Conservation (phyloP, 2,329 filamentous ascomycete genomes). For the Fusarium verrucosum region DNA sequence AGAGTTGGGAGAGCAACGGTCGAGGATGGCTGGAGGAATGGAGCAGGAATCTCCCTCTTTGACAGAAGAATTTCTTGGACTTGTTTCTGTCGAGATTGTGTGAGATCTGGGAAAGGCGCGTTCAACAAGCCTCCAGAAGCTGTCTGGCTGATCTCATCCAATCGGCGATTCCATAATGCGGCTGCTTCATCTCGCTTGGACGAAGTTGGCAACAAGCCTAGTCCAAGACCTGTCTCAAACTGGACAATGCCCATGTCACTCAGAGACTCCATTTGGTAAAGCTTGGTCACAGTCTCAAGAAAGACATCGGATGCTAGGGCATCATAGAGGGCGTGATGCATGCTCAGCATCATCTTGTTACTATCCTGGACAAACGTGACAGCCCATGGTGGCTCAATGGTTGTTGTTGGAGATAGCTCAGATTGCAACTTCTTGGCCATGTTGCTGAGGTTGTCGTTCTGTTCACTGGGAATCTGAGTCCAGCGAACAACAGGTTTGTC, state of each 20-base stretch:
- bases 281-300: slow-evolving; percentile 1
- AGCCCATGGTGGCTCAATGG: slow-evolving; percentile 1
- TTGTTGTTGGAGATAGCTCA: slow-evolving; percentile 5
- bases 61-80: slow-evolving; percentile 2
- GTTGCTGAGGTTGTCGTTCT: not conserved
- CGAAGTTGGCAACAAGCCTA: not conserved
- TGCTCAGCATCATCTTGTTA: slow-evolving; percentile 20
- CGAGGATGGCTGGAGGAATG: fast-evolving
- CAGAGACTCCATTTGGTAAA: slow-evolving; percentile 14
- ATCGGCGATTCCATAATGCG: not conserved
- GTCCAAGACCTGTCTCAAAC: not conserved
- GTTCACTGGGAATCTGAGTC: not conserved
- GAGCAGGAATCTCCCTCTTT: not conserved
- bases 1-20: not conserved
- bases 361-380: not conserved
- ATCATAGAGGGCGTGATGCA: slow-evolving; percentile 23
- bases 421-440: not conserved
- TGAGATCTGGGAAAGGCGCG: slow-evolving; percentile 9
- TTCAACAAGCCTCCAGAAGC: not conserved
- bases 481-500: slow-evolving; percentile 1
- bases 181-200: slow-evolving; percentile 1
- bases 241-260: not conserved
- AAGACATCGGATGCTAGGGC: not conserved
- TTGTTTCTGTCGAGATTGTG: slow-evolving; percentile 18
- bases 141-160: not conserved